phyloP scores from a whole-genome alignment of 352 stramenopile genomes.

The Phytophthora parvispora region DNA sequence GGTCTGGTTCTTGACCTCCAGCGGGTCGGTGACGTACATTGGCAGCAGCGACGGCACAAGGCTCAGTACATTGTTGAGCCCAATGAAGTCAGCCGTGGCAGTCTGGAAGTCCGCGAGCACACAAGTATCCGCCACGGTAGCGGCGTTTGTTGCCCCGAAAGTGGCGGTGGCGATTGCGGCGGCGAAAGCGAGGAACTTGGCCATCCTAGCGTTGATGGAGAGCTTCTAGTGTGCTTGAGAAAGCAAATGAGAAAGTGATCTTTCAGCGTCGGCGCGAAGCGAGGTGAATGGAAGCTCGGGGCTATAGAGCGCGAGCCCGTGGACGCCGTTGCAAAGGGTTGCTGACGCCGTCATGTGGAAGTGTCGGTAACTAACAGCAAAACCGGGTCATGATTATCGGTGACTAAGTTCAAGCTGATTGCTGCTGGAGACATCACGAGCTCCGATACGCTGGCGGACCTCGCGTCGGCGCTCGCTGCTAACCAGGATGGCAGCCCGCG shows the following conservation, averaged over 20 bases:
- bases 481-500: constrained; percentile 21
- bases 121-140: constrained; percentile 35
- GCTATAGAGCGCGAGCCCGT: constrained; percentile 11
- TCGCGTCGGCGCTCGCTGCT: constrained; percentile 2
- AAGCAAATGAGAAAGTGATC: constrained; percentile 38
- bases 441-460: constrained; percentile 16
- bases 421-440: neutral
- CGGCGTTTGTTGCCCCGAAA: constrained; percentile 22
- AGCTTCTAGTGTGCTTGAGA: constrained; percentile 24
- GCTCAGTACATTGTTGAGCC: constrained; percentile 40
- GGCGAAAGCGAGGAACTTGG: constrained; percentile 49
- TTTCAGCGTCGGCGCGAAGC: neutral
- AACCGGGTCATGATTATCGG: constrained; percentile 17
- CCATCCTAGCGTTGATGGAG: constrained; percentile 30
- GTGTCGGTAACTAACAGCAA: constrained; percentile 21
- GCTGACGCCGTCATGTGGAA: constrained; percentile 5
- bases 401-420: constrained; percentile 14
- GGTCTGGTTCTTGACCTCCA: constrained; percentile 38
- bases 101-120: constrained; percentile 32
- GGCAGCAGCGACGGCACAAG: constrained; percentile 31
- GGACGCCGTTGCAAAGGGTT: constrained; percentile 17
- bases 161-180: constrained; percentile 16
- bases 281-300: neutral
- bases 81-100: constrained; percentile 27
- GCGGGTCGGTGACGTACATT: constrained; percentile 41